Percentiles rank a stretch among this genome's conserved stretches.
Evolutionary conservation across 2,329 filamentous ascomycete genomes (phyloP).

Genomic region (Penicillium griseofulvum): DNA sequence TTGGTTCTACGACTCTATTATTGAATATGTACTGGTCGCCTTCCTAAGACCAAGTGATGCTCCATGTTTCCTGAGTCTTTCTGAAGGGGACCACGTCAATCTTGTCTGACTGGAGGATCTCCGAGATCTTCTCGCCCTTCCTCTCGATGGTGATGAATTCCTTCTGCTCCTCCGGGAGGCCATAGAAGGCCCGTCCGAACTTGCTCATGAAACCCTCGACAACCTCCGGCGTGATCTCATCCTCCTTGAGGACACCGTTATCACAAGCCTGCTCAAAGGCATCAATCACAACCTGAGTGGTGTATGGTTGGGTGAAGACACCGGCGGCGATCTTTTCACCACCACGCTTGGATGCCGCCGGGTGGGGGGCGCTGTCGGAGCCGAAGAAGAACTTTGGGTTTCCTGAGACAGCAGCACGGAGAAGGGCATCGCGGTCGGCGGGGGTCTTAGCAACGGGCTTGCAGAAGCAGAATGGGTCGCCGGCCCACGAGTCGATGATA

Average conservation of each 20-base stretch:
- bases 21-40: slow-evolving; percentile 9
- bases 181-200: slow-evolving; percentile 60
- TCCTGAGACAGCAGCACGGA: slow-evolving; percentile 58
- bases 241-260: slow-evolving; percentile 52
- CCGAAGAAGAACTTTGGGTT: slow-evolving; percentile 65
- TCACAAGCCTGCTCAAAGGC: slow-evolving; percentile 57
- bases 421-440: slow-evolving; percentile 67
- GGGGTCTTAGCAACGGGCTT: slow-evolving; percentile 73
- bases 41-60: slow-evolving; percentile 33
- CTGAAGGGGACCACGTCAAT: slow-evolving; percentile 66
- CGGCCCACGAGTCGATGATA: slow-evolving; percentile 71
- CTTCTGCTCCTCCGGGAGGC: slow-evolving; percentile 47
- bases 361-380: slow-evolving; percentile 70
- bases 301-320: slow-evolving; percentile 62
- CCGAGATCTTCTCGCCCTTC: slow-evolving; percentile 54
- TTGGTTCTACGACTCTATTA: slow-evolving; percentile 5
- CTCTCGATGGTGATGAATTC: slow-evolving; percentile 58
- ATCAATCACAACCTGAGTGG: slow-evolving; percentile 58
- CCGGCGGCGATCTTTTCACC: slow-evolving; percentile 54
- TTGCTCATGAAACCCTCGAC: slow-evolving; percentile 58
- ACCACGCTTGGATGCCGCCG: slow-evolving; percentile 55
- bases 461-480: slow-evolving; percentile 75
- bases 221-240: slow-evolving; percentile 54
- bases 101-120: slow-evolving; percentile 54
- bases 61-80: slow-evolving; percentile 55